These are phyloP conservation scores for Cyanidioschyzon merolae DNA, from an alignment of 23 red algal genomes.

Conservation along the genomic window DNA sequence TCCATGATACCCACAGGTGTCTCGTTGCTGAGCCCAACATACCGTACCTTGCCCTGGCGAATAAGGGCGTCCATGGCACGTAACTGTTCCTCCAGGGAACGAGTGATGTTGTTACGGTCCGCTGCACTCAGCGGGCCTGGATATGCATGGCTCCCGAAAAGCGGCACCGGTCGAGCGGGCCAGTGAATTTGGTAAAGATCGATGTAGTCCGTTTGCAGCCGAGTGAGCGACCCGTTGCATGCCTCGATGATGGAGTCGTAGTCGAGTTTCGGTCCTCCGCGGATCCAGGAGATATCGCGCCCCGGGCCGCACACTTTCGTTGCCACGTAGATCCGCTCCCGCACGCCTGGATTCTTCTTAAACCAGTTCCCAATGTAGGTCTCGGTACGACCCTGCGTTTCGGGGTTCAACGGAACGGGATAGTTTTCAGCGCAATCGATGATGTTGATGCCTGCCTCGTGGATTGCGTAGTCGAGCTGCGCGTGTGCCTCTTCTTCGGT, in stretches of 20 bases:
- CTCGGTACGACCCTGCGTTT: slow-evolving; percentile 52
- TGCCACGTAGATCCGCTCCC: slow-evolving; percentile 45
- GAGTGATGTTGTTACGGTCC: slow-evolving; percentile 10
- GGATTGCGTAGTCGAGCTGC: slow-evolving; percentile 54
- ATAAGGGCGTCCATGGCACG: slow-evolving; percentile 47
- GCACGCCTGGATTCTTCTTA: slow-evolving; percentile 35
- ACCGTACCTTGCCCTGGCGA: slow-evolving; percentile 44
- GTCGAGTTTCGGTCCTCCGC: slow-evolving; percentile 26
- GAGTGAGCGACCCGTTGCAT: slow-evolving; percentile 36
- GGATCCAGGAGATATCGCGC: slow-evolving; percentile 14
- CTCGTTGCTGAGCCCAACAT: slow-evolving; percentile 86
- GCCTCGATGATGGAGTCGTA: slow-evolving; percentile 41
- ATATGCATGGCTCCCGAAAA: slow-evolving; percentile 62
- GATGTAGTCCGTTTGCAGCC: slow-evolving; percentile 63
- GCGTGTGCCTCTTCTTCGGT: slow-evolving; percentile 52
- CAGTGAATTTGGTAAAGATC: slow-evolving; percentile 92
- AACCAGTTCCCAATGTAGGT: slow-evolving; percentile 64
- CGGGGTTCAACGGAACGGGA: slow-evolving; percentile 46
- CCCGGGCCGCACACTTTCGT: slow-evolving; percentile 63
- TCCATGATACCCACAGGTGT: slow-evolving; percentile 49
- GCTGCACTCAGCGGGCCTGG: slow-evolving; percentile 29
- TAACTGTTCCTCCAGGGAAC: slow-evolving; percentile 41
- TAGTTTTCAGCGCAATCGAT: slow-evolving; percentile 89
- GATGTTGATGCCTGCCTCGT: slow-evolving; percentile 47
- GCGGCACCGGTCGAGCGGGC: slow-evolving; percentile 85